Percentiles rank a stretch among this genome's conserved stretches.
phyloP scores from a whole-genome alignment of 345 rosid genomes.

The Pugionium cornutum region DNA sequence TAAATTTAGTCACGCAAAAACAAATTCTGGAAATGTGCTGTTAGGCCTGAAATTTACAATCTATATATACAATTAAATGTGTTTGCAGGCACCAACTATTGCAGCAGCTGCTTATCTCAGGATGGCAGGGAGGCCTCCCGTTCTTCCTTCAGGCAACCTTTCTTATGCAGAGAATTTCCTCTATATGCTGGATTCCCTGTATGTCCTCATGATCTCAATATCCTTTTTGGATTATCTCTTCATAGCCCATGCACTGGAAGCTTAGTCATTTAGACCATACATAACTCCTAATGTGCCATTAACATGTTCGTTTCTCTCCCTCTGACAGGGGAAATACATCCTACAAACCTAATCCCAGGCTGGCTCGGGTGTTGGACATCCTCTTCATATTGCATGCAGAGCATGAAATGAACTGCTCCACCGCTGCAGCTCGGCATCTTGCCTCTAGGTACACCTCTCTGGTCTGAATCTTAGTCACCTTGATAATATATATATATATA shows the following conservation, averaged over 20 bases:
- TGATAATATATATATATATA: neutral
- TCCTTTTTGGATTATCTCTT: neutral
- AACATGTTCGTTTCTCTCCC: neutral
- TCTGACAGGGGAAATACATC: conserved; percentile 73
- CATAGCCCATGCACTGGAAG: neutral
- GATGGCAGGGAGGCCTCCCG: conserved; percentile 96
- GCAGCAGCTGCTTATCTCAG: conserved; percentile 97
- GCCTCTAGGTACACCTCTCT: conserved; percentile 72
- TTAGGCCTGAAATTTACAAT: neutral
- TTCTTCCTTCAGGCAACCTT: conserved; percentile 85
- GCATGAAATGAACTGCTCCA: conserved; percentile 98
- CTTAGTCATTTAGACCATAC: neutral
- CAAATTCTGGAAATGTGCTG: neutral
- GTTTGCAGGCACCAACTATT: conserved; percentile 76
- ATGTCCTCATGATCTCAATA: conserved; percentile 23
- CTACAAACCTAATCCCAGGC: conserved; percentile 86
- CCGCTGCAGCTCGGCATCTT: conserved; percentile 96
- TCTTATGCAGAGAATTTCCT: conserved; percentile 94
- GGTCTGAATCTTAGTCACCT: conserved; percentile 12
- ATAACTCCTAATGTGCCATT: neutral
- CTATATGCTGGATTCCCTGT: conserved; percentile 95
- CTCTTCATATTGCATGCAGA: conserved; percentile 96
- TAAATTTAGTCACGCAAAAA: neutral
- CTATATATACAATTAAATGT: conserved; percentile 4
- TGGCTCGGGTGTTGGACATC: conserved; percentile 86